Base-by-base conservation (phyloP, 140 eudicot genomes). In the Bidens hawaiensis region DNA sequence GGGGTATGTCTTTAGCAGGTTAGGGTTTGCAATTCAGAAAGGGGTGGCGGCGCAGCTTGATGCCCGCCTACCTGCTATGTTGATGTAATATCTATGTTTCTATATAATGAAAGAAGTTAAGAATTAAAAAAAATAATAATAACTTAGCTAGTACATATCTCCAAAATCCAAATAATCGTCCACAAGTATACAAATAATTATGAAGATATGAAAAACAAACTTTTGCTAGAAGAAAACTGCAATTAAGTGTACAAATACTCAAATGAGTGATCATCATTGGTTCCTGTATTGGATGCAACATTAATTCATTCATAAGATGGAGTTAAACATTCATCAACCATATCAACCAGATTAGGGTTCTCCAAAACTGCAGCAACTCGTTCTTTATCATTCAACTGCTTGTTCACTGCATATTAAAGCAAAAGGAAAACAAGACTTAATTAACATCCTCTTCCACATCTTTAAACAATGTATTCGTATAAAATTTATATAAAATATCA, bases 361-460 rank as follows among this genome's bases (percentile, higher is more conserved):
- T 90, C 97, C 45, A 90, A 55, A 27, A 95, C 97, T 46, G 94
- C 97, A 26, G 97, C 97, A 5, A 90, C 95, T 4, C 97, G 83
- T 68, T 90, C 97, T 74, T 90, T 90, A 60, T 90, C 97, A 6
- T 90, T 90, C 87, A 90, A 73, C 64, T 86, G 97, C 55, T 90
- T 90, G 78, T 90, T 90, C 49, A 90, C 97, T 90, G 94, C 81
- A 79, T 55, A 55, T 14, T n/a, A n/a, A n/a, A n/a, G n/a, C 40
- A 60, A 18, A 70, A 42, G 11, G 8, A 14, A 26, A 54, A 13
- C 6, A 4, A 10, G 41, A n/a, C n/a, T n/a, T n/a, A 18, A 54
- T 40, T n/a, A 23, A 10, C 0, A 4, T 24, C 0, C 12, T 6
- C 11, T 31, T 30, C 21, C 51, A 24, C 1, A 17, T 31, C 46